Conservation (phyloP, 225 moss, liverwort and hornwort genomes). For the Asterella californica region DNA sequence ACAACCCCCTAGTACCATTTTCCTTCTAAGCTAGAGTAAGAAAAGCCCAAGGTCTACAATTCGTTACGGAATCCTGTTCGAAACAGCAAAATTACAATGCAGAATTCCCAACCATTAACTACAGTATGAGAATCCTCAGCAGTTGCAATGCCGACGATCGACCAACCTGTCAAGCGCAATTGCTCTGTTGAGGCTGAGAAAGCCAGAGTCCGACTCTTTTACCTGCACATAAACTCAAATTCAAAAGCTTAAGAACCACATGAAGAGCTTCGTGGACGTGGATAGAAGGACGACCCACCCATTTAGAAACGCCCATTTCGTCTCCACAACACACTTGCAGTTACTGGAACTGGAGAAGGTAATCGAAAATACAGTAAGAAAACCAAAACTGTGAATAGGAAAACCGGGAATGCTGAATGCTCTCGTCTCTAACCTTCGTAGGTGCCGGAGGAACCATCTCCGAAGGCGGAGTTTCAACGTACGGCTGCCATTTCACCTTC, state of each 20-base stretch:
- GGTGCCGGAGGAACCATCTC: conserved; percentile 36
- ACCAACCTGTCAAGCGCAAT: conserved; percentile 76
- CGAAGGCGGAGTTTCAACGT: conserved; percentile 59
- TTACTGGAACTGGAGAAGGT: background rate
- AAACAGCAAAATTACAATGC: too few species aligned
- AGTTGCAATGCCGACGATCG: background rate
- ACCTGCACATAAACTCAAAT: conserved; percentile 28
- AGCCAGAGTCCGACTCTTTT: conserved; percentile 73
- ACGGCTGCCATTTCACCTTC: conserved; percentile 91
- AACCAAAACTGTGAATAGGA: background rate
- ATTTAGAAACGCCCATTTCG: too few species aligned
- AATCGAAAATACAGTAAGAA: background rate
- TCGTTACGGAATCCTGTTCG: too few species aligned
- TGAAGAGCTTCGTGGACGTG: background rate
- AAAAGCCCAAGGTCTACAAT: too few species aligned
- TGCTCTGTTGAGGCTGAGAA: conserved; percentile 82
- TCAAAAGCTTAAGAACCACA: background rate
- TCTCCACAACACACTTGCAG: background rate
- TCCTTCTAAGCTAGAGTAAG: too few species aligned
- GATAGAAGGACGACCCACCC: background rate
- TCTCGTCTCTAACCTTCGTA: conserved; percentile 26
- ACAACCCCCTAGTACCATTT: too few species aligned
- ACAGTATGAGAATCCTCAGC: background rate
- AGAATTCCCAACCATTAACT: background rate
- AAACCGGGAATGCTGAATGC: background rate